phyloP scores from a whole-genome alignment of 2,329 filamentous ascomycete species.

The Colletotrichum chrysophilum region DNA sequence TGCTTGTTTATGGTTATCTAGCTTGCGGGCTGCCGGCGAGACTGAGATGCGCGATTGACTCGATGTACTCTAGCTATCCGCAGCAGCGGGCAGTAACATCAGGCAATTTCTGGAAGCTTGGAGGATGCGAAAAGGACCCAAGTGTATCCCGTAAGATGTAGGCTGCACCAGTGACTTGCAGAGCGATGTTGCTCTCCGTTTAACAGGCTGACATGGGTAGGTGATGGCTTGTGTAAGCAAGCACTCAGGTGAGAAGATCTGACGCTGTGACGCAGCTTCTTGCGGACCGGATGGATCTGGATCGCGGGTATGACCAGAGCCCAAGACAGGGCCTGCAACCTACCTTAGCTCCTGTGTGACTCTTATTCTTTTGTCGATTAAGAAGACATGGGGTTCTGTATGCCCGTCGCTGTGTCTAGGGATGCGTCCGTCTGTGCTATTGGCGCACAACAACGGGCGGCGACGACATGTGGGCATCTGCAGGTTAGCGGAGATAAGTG shows the following conservation, averaged over 20 bases:
- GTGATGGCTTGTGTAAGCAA: background rate
- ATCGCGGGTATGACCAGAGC: conserved; percentile 16
- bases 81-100: background rate
- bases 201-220: background rate
- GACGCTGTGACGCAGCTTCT: conserved; percentile 1
- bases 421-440: conserved; percentile 3
- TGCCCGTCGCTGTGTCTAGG: background rate
- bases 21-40: background rate
- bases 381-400: background rate
- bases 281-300: conserved; percentile 4
- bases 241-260: background rate
- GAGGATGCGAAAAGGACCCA: background rate
- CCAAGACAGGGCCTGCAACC: background rate
- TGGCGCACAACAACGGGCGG: conserved; percentile 14
- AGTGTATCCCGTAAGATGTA: background rate
- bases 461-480: conserved; percentile 16
- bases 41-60: background rate
- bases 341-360: conserved; percentile 1
- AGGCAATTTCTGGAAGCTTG: background rate
- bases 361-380: conserved; percentile 5
- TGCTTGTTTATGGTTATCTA: background rate
- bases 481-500: conserved; percentile 17
- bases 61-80: background rate
- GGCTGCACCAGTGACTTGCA: background rate
- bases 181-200: background rate